Base-by-base conservation (phyloP, 2,329 filamentous ascomycete genomes). In the Colletotrichum somersetense region DNA sequence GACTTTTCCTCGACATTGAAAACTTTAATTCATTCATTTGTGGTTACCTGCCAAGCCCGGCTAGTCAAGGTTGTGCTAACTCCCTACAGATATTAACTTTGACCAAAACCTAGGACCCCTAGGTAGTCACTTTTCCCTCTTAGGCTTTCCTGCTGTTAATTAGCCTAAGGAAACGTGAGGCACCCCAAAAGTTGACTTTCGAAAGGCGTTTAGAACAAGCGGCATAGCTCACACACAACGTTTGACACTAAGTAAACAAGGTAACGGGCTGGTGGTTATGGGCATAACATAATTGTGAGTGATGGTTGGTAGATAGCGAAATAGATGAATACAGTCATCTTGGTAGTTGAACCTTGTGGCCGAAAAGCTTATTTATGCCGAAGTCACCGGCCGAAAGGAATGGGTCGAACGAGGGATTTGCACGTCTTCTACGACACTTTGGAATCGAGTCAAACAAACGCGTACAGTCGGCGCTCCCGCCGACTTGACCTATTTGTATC, bases 401-500 rank as follows among this genome's bases (percentile, higher is more conserved):
- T 44, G 64, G 56, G 44, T 18, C 11, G 48, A 38, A n/a, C 11
- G 48, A 20, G 33, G 20, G 35, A 62, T 62, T 50, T 64, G 63
- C 35, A 33, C 30, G 42, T n/a, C 26, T 62, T 71, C 64, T 71
- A 67, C 64, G 62, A 71, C 26, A 30, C 33, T 58, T 68, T 42
- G 42, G 42, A 46, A 59, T 52, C 48, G 52, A 18, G 5, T 23
- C 26, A 16, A 30, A 61, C 33, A 33, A 33, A 35, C 18, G 33
- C 18, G 44, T 11, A 11, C 6, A 42, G 30, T 20, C 14, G 57
- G n/a, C 35, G 20, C 33, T 10, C 2, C 1, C 35, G 35, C 35
- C 7, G 8, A 10, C 8, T 38, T 10, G 11, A 35, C 18, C 52
- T 42, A n/a, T 57, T 20, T 2, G 57, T 38, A 30, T 50, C 46